Evolutionary conservation across 768 basidiomycete genomes (phyloP).

Genomic region (Calocybe gangraenosa): DNA sequence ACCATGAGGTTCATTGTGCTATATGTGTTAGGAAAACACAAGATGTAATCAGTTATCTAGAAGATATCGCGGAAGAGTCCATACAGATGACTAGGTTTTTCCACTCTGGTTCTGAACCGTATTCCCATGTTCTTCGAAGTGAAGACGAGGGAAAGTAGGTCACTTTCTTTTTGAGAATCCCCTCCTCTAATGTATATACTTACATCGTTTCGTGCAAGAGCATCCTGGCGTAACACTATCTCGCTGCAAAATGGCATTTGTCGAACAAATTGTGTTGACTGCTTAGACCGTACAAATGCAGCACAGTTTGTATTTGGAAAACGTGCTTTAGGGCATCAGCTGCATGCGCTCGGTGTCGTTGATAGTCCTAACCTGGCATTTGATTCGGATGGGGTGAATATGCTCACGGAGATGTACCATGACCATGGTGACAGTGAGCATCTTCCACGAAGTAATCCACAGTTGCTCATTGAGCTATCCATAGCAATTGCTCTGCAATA

Average conservation of each 20-base stretch:
- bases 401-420: slow-evolving; percentile 98
- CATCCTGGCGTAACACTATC: slow-evolving; percentile 61
- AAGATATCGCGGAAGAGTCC: slow-evolving; percentile 92
- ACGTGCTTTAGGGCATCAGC: slow-evolving; percentile 89
- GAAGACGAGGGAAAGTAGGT: slow-evolving; percentile 39
- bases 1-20: not conserved
- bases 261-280: slow-evolving; percentile 95
- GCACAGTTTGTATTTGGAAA: slow-evolving; percentile 97
- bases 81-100: slow-evolving; percentile 92
- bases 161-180: slow-evolving; percentile 9
- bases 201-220: slow-evolving; percentile 13
- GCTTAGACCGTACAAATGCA: slow-evolving; percentile 93
- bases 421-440: slow-evolving; percentile 91
- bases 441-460: not conserved
- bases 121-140: slow-evolving; percentile 59
- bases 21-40: slow-evolving; percentile 69
- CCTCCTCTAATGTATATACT: not conserved
- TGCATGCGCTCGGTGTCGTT: slow-evolving; percentile 91
- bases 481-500: slow-evolving; percentile 93
- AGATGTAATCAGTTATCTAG: slow-evolving; percentile 92
- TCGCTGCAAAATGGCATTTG: slow-evolving; percentile 89
- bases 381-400: slow-evolving; percentile 92
- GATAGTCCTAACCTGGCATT: slow-evolving; percentile 82
- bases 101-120: slow-evolving; percentile 88
- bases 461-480: slow-evolving; percentile 5